These are phyloP conservation scores for Fusarium lyarnte DNA, from an alignment of 2,329 filamentous ascomycete species.

Conservation along the genomic window DNA sequence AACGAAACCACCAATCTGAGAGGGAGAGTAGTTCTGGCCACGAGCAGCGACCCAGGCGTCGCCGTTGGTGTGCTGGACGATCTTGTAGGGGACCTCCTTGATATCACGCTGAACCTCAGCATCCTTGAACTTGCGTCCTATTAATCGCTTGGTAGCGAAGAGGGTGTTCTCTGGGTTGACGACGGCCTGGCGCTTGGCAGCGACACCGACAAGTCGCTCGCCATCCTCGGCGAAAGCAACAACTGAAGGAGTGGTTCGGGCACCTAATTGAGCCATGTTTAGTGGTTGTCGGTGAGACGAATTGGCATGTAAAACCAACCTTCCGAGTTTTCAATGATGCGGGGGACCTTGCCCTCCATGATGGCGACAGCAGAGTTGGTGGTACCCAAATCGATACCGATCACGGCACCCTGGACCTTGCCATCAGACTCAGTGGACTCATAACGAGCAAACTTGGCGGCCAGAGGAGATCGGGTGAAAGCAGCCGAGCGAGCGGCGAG, in stretches of 20 bases:
- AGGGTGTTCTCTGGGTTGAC: slow-evolving; percentile 99
- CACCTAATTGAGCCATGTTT: slow-evolving; percentile 41
- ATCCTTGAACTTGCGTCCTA: slow-evolving; percentile 96
- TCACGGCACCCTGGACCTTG: slow-evolving; percentile 95
- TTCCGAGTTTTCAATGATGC: slow-evolving; percentile 98
- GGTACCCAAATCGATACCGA: slow-evolving; percentile 98
- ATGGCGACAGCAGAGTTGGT: slow-evolving; percentile 97
- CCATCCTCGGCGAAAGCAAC: slow-evolving; percentile 96
- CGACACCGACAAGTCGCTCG: slow-evolving; percentile 95
- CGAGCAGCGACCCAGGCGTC: slow-evolving; percentile 96
- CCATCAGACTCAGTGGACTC: slow-evolving; percentile 67
- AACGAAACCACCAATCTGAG: slow-evolving; percentile 97
- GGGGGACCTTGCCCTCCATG: slow-evolving; percentile 95
- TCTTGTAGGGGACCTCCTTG: slow-evolving; percentile 98
- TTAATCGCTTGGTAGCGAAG: slow-evolving; percentile 98
- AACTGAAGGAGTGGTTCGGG: slow-evolving; percentile 72
- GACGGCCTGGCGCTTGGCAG: slow-evolving; percentile 96
- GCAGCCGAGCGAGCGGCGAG: slow-evolving; percentile 74
- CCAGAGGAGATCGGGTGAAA: slow-evolving; percentile 74
- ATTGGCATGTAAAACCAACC: slow-evolving; percentile 60
- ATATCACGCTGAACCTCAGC: slow-evolving; percentile 94
- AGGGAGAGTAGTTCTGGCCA: slow-evolving; percentile 95
- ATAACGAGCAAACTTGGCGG: slow-evolving; percentile 79
- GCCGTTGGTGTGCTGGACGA: slow-evolving; percentile 94
- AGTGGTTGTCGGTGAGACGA: background rate